A percentile compares a stretch with the other conserved stretches of the same genome.
These are phyloP conservation scores for Fonsecaea pugnacius DNA, from an alignment of 2,329 filamentous ascomycete genomes.

Conservation along the genomic window DNA sequence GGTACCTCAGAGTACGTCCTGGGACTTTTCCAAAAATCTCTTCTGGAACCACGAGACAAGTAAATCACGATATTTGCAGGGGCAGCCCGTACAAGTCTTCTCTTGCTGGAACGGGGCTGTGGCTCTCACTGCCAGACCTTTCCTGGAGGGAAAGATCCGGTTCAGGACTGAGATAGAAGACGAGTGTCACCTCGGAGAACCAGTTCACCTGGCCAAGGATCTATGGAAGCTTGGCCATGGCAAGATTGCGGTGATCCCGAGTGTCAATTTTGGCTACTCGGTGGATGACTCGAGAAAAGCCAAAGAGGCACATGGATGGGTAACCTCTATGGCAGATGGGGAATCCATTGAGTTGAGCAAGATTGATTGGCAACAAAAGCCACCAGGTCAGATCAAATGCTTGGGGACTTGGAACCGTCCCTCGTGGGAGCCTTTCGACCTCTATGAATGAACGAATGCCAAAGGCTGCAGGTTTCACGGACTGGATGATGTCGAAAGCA, in stretches of 20 bases:
- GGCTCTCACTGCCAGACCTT: constrained; percentile 54
- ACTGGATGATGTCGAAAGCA: neutral
- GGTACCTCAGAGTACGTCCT: constrained; percentile 56
- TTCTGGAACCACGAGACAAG: constrained; percentile 57
- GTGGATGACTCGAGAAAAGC: constrained; percentile 51
- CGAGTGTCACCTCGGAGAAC: constrained; percentile 62
- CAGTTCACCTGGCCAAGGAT: constrained; percentile 62
- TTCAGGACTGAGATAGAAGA: constrained; percentile 50
- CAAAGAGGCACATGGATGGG: constrained; percentile 58
- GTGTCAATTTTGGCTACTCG: constrained; percentile 61
- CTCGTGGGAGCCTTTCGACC: constrained; percentile 26
- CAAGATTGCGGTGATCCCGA: constrained; percentile 61
- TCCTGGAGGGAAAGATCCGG: constrained; percentile 50
- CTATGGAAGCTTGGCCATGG: constrained; percentile 57
- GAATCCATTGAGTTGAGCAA: constrained; percentile 22
- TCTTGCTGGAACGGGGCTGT: constrained; percentile 65
- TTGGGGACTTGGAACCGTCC: constrained; percentile 16
- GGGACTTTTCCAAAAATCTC: constrained; percentile 56
- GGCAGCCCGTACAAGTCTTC: constrained; percentile 63
- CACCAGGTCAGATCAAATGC: constrained; percentile 38
- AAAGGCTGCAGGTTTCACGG: neutral
- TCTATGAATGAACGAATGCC: neutral
- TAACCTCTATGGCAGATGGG: constrained; percentile 31
- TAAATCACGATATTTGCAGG: constrained; percentile 41
- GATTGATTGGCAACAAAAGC: constrained; percentile 36